Evolutionary conservation across 78 protist species (phyloP).

Genomic region (Polysphondylium violaceum): DNA sequence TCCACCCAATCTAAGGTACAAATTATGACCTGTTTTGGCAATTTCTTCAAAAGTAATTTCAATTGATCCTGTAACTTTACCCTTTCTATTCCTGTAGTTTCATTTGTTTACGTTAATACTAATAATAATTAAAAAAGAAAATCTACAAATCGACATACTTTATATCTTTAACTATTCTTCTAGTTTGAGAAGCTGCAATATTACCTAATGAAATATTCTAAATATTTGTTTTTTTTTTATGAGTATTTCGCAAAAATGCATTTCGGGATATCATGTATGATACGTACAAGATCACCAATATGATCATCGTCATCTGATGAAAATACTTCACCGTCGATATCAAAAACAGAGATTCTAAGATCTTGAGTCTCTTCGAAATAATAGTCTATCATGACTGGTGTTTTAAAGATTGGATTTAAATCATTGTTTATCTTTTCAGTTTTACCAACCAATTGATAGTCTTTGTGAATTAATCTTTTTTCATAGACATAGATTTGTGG

Average conservation of each 20-base stretch:
- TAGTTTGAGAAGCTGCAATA: background rate
- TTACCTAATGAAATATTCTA: slow-evolving; percentile 9
- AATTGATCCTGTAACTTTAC: background rate
- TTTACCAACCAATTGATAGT: background rate
- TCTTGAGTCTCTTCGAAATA: slow-evolving; percentile 78
- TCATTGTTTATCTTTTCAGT: slow-evolving; percentile 70
- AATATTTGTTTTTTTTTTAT: background rate
- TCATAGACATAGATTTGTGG: background rate
- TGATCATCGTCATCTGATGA: slow-evolving; percentile 29
- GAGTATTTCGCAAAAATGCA: background rate
- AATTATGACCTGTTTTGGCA: background rate
- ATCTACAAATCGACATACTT: too few relatives aligned
- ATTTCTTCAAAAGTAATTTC: slow-evolving; percentile 7
- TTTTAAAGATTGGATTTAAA: slow-evolving; percentile 55
- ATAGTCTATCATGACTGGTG: slow-evolving; percentile 50
- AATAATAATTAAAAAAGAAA: too few relatives aligned
- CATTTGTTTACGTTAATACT: too few relatives aligned
- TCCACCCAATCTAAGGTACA: slow-evolving; percentile 2
- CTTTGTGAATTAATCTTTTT: background rate
- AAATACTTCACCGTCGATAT: slow-evolving; percentile 48
- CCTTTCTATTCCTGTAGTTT: too few relatives aligned
- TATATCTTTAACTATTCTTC: background rate
- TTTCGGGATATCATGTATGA: background rate
- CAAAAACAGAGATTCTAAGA: slow-evolving; percentile 27
- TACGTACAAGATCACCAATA: slow-evolving; percentile 44